Percentiles rank a stretch among this genome's conserved stretches.
Evolutionary conservation across 495 filamentous ascomycete species (phyloP).

Genomic region (Hypoxylon fuscum): DNA sequence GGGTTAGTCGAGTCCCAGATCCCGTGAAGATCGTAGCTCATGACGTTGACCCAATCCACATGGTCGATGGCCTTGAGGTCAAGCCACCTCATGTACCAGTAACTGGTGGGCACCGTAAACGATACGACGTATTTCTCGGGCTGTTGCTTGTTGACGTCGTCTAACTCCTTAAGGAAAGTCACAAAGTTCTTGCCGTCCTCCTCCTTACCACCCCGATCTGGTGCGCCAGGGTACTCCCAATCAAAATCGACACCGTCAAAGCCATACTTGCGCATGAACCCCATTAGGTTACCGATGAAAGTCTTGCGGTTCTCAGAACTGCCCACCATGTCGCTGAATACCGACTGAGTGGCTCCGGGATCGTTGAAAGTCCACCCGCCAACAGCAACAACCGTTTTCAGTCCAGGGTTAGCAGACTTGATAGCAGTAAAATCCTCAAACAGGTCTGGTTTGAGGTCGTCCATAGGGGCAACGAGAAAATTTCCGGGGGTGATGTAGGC

Average conservation of each 20-base stretch:
- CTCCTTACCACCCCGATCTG: constrained; percentile 53
- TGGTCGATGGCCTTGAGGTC: constrained; percentile 50
- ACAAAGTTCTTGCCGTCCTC: constrained; percentile 57
- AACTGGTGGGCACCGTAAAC: constrained; percentile 57
- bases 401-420: constrained; percentile 41
- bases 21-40: constrained; percentile 53
- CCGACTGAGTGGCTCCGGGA: constrained; percentile 43
- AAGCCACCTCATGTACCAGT: constrained; percentile 65
- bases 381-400: constrained; percentile 51
- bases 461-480: constrained; percentile 25
- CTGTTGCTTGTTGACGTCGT: constrained; percentile 31
- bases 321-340: constrained; percentile 47
- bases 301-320: constrained; percentile 38
- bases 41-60: constrained; percentile 65
- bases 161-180: constrained; percentile 47
- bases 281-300: constrained; percentile 54
- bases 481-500: constrained; percentile 32
- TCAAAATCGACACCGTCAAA: constrained; percentile 66
- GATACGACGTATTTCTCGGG: constrained; percentile 46
- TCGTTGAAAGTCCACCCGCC: constrained; percentile 61
- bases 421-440: constrained; percentile 39
- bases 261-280: constrained; percentile 54
- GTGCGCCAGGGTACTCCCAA: constrained; percentile 62
- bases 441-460: constrained; percentile 2
- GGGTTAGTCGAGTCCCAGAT: constrained; percentile 43